These are phyloP conservation scores for Cladosporium sp. DNA, from an alignment of 2,329 filamentous ascomycete species.

Conservation along the genomic window DNA sequence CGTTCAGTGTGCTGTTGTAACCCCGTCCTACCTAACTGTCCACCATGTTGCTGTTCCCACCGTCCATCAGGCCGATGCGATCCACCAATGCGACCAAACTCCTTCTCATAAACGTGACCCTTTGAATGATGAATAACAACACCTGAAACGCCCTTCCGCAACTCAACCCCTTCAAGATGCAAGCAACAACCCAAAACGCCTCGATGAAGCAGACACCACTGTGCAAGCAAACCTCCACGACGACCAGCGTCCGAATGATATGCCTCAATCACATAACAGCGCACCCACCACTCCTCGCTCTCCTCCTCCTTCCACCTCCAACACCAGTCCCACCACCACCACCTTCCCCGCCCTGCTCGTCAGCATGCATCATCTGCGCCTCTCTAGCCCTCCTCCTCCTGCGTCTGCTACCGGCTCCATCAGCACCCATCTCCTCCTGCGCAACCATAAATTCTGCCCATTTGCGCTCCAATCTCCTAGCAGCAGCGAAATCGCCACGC, in stretches of 20 bases:
- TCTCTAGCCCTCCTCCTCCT: constrained; percentile 74
- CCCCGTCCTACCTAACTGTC: neutral
- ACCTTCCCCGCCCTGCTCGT: constrained; percentile 65
- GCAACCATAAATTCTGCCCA: constrained; percentile 96
- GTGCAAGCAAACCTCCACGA: neutral
- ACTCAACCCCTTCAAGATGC: neutral
- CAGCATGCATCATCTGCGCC: constrained; percentile 72
- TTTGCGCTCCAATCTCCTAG: constrained; percentile 76
- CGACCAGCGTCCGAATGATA: neutral
- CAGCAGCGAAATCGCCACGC: constrained; percentile 68
- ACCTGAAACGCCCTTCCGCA: neutral
- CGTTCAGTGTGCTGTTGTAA: neutral
- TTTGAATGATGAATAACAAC: neutral
- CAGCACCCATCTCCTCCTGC: constrained; percentile 73
- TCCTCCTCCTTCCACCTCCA: constrained; percentile 40
- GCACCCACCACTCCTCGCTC: constrained; percentile 47
- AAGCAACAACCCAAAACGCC: neutral
- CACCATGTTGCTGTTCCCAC: neutral
- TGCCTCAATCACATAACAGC: constrained; percentile 41
- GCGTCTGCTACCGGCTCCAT: constrained; percentile 62
- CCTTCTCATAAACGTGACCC: neutral
- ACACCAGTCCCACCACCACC: constrained; percentile 21
- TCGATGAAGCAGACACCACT: neutral
- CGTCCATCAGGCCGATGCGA: too few species aligned
- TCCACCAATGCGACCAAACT: neutral